Percentiles rank a stretch among this genome's conserved stretches.
These are phyloP conservation scores for Clonostachys rhizophaga DNA, from an alignment of 2,329 filamentous ascomycete species.

Conservation along the genomic window DNA sequence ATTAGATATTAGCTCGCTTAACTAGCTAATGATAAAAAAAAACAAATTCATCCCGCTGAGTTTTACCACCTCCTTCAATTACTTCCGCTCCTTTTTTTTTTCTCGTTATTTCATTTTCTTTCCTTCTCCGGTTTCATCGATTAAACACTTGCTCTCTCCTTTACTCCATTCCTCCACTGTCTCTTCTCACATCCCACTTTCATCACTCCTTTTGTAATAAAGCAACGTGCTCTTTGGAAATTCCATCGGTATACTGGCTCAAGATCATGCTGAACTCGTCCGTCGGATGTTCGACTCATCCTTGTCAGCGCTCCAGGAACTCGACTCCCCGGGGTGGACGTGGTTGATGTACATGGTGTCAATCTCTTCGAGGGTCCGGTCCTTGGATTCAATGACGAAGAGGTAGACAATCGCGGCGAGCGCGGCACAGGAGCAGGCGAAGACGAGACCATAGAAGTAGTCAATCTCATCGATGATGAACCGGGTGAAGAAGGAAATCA, in stretches of 20 bases:
- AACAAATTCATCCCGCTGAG: too few relatives aligned
- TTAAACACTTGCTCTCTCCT: too few relatives aligned
- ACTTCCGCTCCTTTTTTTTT: too few relatives aligned
- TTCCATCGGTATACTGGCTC: background rate
- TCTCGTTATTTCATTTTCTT: too few relatives aligned
- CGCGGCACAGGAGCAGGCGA: slow-evolving; percentile 61
- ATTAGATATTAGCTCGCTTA: too few relatives aligned
- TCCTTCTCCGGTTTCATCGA: too few relatives aligned
- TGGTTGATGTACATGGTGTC: slow-evolving; percentile 66
- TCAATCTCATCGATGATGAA: slow-evolving; percentile 69
- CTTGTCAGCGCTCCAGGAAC: too few relatives aligned
- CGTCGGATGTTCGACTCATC: too few relatives aligned
- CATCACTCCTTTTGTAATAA: background rate
- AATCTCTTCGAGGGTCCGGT: slow-evolving; percentile 69
- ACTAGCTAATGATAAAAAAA: too few relatives aligned
- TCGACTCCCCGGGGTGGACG: slow-evolving; percentile 43
- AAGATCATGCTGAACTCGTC: background rate
- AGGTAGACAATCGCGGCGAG: slow-evolving; percentile 68
- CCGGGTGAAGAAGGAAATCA: slow-evolving; percentile 54
- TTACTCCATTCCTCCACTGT: too few relatives aligned
- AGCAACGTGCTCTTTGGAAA: background rate
- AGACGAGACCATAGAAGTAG: slow-evolving; percentile 68
- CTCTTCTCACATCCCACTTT: too few relatives aligned
- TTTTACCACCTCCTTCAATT: too few relatives aligned
- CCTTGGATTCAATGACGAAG: slow-evolving; percentile 70